These are phyloP conservation scores for Arxiozyma telluris DNA, from an alignment of 1,139 yeast genomes.

Conservation along the genomic window DNA sequence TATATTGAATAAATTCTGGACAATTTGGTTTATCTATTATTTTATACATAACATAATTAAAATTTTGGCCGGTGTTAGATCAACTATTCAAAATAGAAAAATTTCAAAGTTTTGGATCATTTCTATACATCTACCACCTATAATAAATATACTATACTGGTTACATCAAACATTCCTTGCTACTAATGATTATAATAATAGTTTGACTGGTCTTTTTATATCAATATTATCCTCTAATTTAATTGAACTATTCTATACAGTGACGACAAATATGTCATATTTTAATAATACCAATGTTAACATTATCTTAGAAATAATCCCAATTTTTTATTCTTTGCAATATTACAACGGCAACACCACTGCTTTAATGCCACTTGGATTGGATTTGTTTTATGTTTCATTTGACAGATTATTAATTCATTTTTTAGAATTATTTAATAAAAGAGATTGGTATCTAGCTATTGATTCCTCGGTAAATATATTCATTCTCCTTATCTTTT, in stretches of 20 bases:
- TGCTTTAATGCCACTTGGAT: slow-evolving; percentile 5
- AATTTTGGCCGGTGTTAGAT: not conserved
- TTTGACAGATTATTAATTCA: slow-evolving; percentile 23
- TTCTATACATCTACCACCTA: not conserved
- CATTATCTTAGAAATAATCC: slow-evolving; percentile 21
- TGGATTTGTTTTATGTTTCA: slow-evolving; percentile 22
- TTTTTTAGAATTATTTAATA: slow-evolving; percentile 19
- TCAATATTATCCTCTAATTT: slow-evolving; percentile 20
- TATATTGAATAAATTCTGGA: not conserved
- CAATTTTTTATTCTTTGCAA: slow-evolving; percentile 15
- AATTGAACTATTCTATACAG: slow-evolving; percentile 22
- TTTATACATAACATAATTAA: not conserved
- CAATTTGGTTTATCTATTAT: not conserved
- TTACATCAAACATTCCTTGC: not conserved
- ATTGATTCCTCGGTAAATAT: not conserved
- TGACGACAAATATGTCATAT: slow-evolving; percentile 19
- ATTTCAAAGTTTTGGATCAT: not conserved
- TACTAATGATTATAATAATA: not conserved
- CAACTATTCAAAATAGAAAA: not conserved
- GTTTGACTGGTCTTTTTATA: slow-evolving; percentile 2
- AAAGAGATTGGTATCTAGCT: slow-evolving; percentile 6
- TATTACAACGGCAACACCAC: not conserved
- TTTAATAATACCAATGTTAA: slow-evolving; percentile 25
- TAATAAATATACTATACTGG: not conserved
- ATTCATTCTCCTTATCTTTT: not conserved